phyloP scores from a whole-genome alignment of 192 early-diverging fungal species.

The Coemansia sp. region DNA sequence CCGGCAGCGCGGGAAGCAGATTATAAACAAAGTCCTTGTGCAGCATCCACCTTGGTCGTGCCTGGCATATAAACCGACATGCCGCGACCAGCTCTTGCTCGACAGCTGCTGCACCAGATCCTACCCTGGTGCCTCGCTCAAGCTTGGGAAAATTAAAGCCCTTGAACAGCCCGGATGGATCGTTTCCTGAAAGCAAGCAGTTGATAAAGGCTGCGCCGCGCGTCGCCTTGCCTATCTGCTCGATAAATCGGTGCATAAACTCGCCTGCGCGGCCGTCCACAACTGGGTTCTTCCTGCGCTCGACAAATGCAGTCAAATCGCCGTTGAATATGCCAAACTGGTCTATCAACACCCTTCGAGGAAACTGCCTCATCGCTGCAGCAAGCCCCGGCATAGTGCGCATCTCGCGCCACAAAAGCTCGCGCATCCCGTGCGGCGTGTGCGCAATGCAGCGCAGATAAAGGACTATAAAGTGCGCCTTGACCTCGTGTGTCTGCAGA shows the following conservation, averaged over 20 bases:
- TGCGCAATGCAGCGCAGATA: conserved; percentile 30
- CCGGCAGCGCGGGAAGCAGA: conserved; percentile 29
- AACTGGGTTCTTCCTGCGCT: conserved; percentile 11
- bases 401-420: conserved; percentile 14
- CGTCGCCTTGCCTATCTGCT: conserved; percentile 18
- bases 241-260: conserved; percentile 20
- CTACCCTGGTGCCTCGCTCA: conserved; percentile 2
- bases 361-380: conserved; percentile 11
- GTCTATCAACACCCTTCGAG: conserved; percentile 20
- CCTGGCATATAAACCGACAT: conserved; percentile 16
- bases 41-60: conserved; percentile 19
- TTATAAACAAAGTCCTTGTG: conserved; percentile 31
- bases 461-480: conserved; percentile 20
- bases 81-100: conserved; percentile 25
- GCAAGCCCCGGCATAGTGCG: conserved; percentile 14
- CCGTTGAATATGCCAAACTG: conserved; percentile 46
- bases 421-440: conserved; percentile 27
- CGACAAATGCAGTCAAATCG: conserved; percentile 25
- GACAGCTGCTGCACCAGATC: conserved; percentile 12
- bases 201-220: conserved; percentile 32
- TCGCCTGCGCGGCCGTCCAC: conserved; percentile 15
- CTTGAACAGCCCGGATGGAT: conserved; percentile 26
- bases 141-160: conserved; percentile 45
- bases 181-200: conserved; percentile 36
- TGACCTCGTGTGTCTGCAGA: conserved; percentile 14